Percentiles rank a stretch among this genome's conserved stretches.
These are phyloP conservation scores for Hevea brasiliensis DNA, from an alignment of 345 rosid genomes.

Conservation along the genomic window DNA sequence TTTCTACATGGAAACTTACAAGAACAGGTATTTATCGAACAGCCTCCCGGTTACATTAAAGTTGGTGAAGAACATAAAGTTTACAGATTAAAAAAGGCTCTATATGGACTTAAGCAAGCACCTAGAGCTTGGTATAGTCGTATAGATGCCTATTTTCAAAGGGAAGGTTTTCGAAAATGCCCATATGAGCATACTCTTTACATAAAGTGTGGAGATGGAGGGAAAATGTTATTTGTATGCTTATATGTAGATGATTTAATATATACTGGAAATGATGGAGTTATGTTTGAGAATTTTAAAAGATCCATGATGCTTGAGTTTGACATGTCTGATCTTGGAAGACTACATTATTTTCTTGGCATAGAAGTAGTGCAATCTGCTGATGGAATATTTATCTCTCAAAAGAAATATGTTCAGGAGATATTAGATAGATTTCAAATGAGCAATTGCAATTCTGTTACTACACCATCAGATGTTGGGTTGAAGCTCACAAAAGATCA, in stretches of 20 bases:
- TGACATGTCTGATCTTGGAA: not conserved
- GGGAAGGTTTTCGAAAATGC: too few relatives aligned
- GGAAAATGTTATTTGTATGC: not conserved
- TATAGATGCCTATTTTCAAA: not conserved
- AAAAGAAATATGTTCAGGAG: not conserved
- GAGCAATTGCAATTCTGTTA: not conserved
- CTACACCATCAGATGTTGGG: not conserved
- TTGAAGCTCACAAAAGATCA: not conserved
- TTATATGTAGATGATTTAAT: not conserved
- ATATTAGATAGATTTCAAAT: not conserved
- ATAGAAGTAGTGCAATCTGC: not conserved
- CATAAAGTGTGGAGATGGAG: not conserved
- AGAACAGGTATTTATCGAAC: constrained; percentile 3
- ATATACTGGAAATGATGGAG: not conserved
- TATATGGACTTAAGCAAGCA: not conserved
- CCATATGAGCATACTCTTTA: too few relatives aligned
- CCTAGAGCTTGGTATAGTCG: not conserved
- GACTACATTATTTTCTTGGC: not conserved
- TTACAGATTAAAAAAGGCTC: not conserved
- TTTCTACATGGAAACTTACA: not conserved
- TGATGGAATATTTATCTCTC: not conserved
- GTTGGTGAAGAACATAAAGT: not conserved
- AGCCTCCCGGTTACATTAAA: not conserved
- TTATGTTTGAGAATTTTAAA: not conserved
- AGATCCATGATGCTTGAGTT: not conserved